These are phyloP conservation scores for Talaromyces sp. DNA, from an alignment of 2,329 filamentous ascomycete species.

Conservation along the genomic window DNA sequence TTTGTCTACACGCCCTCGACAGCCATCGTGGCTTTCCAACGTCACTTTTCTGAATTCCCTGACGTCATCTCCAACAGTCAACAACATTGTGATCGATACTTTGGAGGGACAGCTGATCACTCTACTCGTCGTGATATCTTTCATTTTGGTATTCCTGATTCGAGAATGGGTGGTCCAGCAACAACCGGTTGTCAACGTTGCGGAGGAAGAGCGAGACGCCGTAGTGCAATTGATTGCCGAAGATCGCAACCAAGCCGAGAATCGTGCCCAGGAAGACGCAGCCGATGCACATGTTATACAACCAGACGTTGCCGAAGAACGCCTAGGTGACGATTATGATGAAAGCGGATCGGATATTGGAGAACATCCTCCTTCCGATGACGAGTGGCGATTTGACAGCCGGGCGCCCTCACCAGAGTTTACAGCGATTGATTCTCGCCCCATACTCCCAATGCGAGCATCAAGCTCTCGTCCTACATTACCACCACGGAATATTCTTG, in stretches of 20 bases:
- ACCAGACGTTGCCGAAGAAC: neutral
- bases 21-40: conserved; percentile 53
- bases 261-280: conserved; percentile 14
- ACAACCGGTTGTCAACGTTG: conserved; percentile 85
- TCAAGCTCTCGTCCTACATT: conserved; percentile 36
- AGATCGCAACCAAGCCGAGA: conserved; percentile 27
- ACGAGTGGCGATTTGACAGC: neutral
- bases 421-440: conserved; percentile 1
- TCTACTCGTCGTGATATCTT: conserved; percentile 80
- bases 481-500: conserved; percentile 40
- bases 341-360: conserved; percentile 11
- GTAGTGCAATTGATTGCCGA: conserved; percentile 42
- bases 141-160: conserved; percentile 95
- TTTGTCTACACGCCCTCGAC: conserved; percentile 25
- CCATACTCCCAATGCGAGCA: conserved; percentile 3
- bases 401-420: conserved; percentile 1
- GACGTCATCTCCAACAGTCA: conserved; percentile 65
- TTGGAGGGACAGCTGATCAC: conserved; percentile 94
- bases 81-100: conserved; percentile 72
- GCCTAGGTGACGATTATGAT: conserved; percentile 6
- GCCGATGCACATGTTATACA: conserved; percentile 11
- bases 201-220: conserved; percentile 48
- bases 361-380: conserved; percentile 6
- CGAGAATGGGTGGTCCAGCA: conserved; percentile 98
- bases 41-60: conserved; percentile 48